Evolutionary conservation across 257 asterid genomes (phyloP), one percentile per base, ranked within the genome.

Genomic region (Nicotiana benthamiana): DNA sequence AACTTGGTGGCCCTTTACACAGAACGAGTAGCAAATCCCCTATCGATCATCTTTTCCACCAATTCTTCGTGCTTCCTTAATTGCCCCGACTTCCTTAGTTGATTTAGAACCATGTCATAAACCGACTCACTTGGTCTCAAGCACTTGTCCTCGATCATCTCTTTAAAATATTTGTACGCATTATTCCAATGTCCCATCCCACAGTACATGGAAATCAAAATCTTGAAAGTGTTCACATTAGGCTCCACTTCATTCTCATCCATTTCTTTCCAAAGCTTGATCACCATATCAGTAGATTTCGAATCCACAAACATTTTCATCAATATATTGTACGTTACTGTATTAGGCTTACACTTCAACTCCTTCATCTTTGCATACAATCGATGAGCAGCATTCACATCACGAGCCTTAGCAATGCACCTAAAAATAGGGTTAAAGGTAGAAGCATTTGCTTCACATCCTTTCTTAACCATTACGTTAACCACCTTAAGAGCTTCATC

Each of bases 101-200:
- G 92, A 85, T 86, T 81, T 91, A 95, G 82, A 66, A 93, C 98
- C 96, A 87, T 87, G 75, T 91, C 91, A 80, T 89, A 95, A 7
- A 90, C 85, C 70, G 85, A 83, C 15, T 88, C 88, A 77, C 87
- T 83, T 9, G 98, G 98, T 77, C 75, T 92, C 84, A 93, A 80
- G 81, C 92, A 85, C 85, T 90, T 93, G 9, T 92, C 96, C 90
- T 92, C 98, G 0, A 93, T 85, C 98, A 93, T 95, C 90, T 93
- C 96, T 63, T 83, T 89, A 2, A 93, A 89, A 80, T 82, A 92
- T 80, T 84, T 90, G 83, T 91, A 92, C 0, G 97, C 97, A 36
- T 91, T 89, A 82, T 93, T 93, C 98, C 97, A 95, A 61, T 93
- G 99, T 75, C 99, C 97, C 95, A 93, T 92, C 32, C 84, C 81